These are phyloP conservation scores for Paragyromitra xinjiangensis DNA, from an alignment of 495 filamentous ascomycete species.

Conservation along the genomic window DNA sequence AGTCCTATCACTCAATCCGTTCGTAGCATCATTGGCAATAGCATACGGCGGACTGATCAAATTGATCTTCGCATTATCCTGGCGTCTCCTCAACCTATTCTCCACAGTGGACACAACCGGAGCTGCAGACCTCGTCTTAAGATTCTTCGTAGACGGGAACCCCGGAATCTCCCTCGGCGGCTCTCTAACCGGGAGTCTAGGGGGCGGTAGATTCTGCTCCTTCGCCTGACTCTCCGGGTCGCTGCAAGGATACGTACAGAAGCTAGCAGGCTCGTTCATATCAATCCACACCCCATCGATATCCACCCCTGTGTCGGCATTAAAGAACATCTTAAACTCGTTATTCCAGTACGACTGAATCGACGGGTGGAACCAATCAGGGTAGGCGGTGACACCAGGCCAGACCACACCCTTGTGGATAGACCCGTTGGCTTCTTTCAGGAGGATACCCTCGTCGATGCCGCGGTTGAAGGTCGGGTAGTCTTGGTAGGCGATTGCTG, in stretches of 20 bases:
- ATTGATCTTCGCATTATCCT: conserved; percentile 71
- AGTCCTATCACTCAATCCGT: conserved; percentile 74
- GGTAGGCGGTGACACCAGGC: conserved; percentile 82
- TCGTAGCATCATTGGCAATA: conserved; percentile 73
- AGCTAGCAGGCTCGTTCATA: conserved; percentile 80
- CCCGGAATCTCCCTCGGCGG: conserved; percentile 73
- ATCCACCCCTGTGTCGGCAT: conserved; percentile 70
- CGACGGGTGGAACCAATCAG: conserved; percentile 79
- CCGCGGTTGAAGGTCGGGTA: conserved; percentile 74
- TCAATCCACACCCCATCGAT: conserved; percentile 91
- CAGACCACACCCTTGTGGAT: conserved; percentile 83
- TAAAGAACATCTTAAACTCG: conserved; percentile 77
- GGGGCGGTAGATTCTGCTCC: conserved; percentile 70
- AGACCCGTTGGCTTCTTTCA: conserved; percentile 71
- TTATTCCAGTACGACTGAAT: conserved; percentile 76
- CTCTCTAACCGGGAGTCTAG: conserved; percentile 69
- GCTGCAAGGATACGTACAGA: conserved; percentile 77
- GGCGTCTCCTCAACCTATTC: conserved; percentile 56
- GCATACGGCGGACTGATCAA: conserved; percentile 76
- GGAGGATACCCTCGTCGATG: conserved; percentile 68
- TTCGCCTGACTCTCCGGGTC: conserved; percentile 66
- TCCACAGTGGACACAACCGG: not conserved
- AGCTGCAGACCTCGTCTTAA: conserved; percentile 18
- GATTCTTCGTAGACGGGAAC: conserved; percentile 57
- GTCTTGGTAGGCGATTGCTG: conserved; percentile 74